Base-by-base conservation (phyloP, 2,329 filamentous ascomycete species). In the Aureobasidium sp. region DNA sequence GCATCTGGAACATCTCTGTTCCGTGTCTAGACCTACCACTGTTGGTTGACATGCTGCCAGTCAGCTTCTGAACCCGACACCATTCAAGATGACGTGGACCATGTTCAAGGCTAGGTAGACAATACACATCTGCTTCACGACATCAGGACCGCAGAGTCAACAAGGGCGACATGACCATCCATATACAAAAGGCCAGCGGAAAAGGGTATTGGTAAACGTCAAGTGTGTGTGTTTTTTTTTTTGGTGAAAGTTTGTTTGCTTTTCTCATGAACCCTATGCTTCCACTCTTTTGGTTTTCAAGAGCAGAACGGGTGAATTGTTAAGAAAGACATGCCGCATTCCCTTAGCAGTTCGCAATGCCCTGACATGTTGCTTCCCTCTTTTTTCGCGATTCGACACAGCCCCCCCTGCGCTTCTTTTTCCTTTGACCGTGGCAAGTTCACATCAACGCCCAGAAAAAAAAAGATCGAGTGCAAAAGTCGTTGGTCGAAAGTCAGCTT, bases 231-330 rank as follows among this genome's bases (percentile, higher is more conserved):
- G n/a, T n/a, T n/a, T n/a, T n/a, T 57, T 55, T 55, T 50, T 57
- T 57, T 57, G 53, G 53, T 57, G 53, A 57, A 57, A 57, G 43
- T 58, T 58, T 58, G 42, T 58, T 58, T 58, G 42, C 55, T 58
- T 58, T 58, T 58, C 51, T 55, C 55, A 58, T 58, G 19, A 43
- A 57, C 9, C 40, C 53, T n/a, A 43, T 55, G 51, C 37, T 57
- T 57, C 53, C 27, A 57, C 53, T 37, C 53, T 57, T 11, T 55
- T 55, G 25, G 29, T 57, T 57, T 40, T 57, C 38, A 37, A 57
- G 53, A 46, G 53, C 51, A 42, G 51, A 54, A 42, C 25, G 51
- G 37, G 38, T 27, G 37, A n/a, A 31, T 33, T 29, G 51, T 42
- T 42, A 45, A 37, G 37, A 55, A 55, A 46, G 53, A 58, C 42